Evolutionary conservation across 371 early-diverging fungal genomes (phyloP).

Genomic region (Mucor saturninus): DNA sequence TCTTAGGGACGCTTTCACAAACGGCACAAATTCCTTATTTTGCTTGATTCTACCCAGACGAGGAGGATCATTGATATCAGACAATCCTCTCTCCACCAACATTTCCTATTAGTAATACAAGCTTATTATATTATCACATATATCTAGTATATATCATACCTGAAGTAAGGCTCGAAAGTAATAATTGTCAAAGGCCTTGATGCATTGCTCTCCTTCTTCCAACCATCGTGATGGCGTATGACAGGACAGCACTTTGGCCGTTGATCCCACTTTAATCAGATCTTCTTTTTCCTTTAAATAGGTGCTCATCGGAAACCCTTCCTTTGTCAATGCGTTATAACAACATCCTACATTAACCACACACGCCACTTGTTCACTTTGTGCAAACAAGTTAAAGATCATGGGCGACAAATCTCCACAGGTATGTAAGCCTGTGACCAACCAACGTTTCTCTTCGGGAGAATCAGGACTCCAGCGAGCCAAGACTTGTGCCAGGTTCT

Average conservation of each 20-base stretch:
- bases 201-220: slow-evolving; percentile 54
- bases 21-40: slow-evolving; percentile 51
- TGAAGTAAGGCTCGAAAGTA: slow-evolving; percentile 76
- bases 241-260: slow-evolving; percentile 83
- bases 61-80: slow-evolving; percentile 54
- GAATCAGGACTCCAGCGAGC: slow-evolving; percentile 27
- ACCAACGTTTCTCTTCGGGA: slow-evolving; percentile 48
- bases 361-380: slow-evolving; percentile 61
- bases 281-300: slow-evolving; percentile 35
- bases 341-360: slow-evolving; percentile 88
- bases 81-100: slow-evolving; percentile 60
- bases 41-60: slow-evolving; percentile 67
- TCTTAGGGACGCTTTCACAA: slow-evolving; percentile 44
- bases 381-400: slow-evolving; percentile 73
- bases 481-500: slow-evolving; percentile 50
- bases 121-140: too few relatives aligned
- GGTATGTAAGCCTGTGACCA: slow-evolving; percentile 85
- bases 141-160: slow-evolving; percentile 21
- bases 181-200: slow-evolving; percentile 72
- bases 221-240: slow-evolving; percentile 85
- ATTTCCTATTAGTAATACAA: slow-evolving; percentile 42
- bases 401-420: slow-evolving; percentile 85
- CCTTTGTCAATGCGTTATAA: slow-evolving; percentile 74
- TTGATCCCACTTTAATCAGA: slow-evolving; percentile 57
- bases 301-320: slow-evolving; percentile 71